Percentiles rank a stretch among this genome's conserved stretches.
Evolutionary conservation across 306 rosid genomes (phyloP).

Genomic region (Citrullus amarus): DNA sequence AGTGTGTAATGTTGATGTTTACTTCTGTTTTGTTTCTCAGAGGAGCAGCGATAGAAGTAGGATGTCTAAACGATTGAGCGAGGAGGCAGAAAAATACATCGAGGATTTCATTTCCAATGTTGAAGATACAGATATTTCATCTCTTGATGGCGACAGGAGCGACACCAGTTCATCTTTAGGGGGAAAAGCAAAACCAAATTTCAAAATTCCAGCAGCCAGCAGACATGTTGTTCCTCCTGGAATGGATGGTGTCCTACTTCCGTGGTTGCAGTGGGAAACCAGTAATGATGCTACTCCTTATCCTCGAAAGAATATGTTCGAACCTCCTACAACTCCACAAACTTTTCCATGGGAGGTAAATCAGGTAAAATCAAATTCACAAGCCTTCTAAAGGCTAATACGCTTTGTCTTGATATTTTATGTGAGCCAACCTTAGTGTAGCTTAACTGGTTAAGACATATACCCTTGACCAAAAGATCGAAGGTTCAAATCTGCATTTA

Average conservation of each 20-base stretch:
- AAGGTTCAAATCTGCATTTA: no score
- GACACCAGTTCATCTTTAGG: slow-evolving; percentile 88
- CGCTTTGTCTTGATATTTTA: neutral
- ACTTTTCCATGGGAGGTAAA: slow-evolving; percentile 21
- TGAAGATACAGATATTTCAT: slow-evolving; percentile 93
- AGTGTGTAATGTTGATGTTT: neutral
- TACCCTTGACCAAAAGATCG: no score
- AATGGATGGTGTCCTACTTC: slow-evolving; percentile 69
- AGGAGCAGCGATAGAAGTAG: slow-evolving; percentile 68
- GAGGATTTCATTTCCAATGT: slow-evolving; percentile 93
- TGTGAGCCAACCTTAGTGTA: neutral
- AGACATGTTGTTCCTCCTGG: slow-evolving; percentile 49
- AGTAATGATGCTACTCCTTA: slow-evolving; percentile 39
- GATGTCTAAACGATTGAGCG: slow-evolving; percentile 61
- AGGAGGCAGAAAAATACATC: slow-evolving; percentile 82
- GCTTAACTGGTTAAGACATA: no score
- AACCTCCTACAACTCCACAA: slow-evolving; percentile 32
- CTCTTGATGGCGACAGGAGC: slow-evolving; percentile 91
- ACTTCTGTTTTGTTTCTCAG: slow-evolving; percentile 26
- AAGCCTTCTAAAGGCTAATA: neutral
- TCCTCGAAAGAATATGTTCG: slow-evolving; percentile 29
- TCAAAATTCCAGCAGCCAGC: slow-evolving; percentile 28
- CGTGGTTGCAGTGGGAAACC: slow-evolving; percentile 98
- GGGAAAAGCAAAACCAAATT: slow-evolving; percentile 44
- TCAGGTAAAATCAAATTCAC: slow-evolving; percentile 22